phyloP scores from a whole-genome alignment of 2,329 filamentous ascomycete genomes.

The Penicillium olsonii region DNA sequence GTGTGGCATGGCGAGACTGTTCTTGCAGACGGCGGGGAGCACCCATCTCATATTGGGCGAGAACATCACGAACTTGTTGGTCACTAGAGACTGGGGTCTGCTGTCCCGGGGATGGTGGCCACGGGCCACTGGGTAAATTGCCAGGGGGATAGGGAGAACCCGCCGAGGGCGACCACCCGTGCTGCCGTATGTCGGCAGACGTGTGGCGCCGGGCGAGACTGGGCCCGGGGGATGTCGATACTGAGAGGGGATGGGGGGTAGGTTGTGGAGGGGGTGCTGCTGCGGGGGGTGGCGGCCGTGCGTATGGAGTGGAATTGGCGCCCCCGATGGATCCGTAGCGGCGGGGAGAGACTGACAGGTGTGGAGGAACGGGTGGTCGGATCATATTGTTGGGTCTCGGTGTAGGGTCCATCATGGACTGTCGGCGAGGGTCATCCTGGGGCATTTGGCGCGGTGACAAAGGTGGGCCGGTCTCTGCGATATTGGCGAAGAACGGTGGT shows the following conservation, averaged over 20 bases:
- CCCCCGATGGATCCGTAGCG: slow-evolving; percentile 84
- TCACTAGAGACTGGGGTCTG: slow-evolving; percentile 55
- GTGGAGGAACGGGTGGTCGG: slow-evolving; percentile 77
- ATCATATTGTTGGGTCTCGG: slow-evolving; percentile 65
- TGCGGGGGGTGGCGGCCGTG: slow-evolving; percentile 67
- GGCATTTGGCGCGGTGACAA: slow-evolving; percentile 85
- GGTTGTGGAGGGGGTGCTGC: slow-evolving; percentile 67
- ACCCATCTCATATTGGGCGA: slow-evolving; percentile 67
- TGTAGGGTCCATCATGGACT: slow-evolving; percentile 65
- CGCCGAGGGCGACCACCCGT: slow-evolving; percentile 66
- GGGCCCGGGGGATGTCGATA: slow-evolving; percentile 58
- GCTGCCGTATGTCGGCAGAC: slow-evolving; percentile 89
- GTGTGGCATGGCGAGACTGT: slow-evolving; percentile 56
- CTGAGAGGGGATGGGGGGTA: slow-evolving; percentile 63
- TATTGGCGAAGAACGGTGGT: slow-evolving; percentile 65
- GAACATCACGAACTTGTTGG: slow-evolving; percentile 63
- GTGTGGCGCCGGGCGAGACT: slow-evolving; percentile 84
- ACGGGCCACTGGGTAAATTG: slow-evolving; percentile 64
- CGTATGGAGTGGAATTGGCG: slow-evolving; percentile 68
- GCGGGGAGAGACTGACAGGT: slow-evolving; percentile 74
- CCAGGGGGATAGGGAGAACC: slow-evolving; percentile 68
- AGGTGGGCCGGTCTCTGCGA: slow-evolving; percentile 68
- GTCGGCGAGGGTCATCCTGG: slow-evolving; percentile 77
- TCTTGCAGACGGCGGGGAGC: slow-evolving; percentile 51
- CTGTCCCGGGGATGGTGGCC: slow-evolving; percentile 65